These are phyloP conservation scores for Magnolia officinalis DNA, from an alignment of 164 flowering plant species.

Conservation along the genomic window DNA sequence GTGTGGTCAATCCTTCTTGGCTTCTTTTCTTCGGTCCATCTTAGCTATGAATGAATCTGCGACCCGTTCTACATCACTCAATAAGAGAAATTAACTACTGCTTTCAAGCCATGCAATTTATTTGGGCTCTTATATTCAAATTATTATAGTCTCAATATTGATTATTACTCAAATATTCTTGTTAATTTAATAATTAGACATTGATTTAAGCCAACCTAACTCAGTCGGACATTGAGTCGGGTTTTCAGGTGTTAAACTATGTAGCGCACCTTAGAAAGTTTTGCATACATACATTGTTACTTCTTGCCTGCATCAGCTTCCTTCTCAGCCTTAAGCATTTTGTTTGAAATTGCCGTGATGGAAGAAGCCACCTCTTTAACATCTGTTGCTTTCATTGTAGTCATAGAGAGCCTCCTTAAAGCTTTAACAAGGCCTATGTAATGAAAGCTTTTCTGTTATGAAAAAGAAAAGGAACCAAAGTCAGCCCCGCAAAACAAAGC, in stretches of 20 bases:
- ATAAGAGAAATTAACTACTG: no score
- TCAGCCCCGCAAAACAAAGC: not conserved
- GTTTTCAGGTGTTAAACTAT: not conserved
- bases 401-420: slow-evolving; percentile 81
- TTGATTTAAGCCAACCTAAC: no score
- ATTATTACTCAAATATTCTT: no score
- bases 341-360: slow-evolving; percentile 82
- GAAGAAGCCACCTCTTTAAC: slow-evolving; percentile 92
- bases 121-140: no score
- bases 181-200: no score
- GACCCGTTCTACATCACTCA: no score
- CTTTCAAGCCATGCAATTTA: no score
- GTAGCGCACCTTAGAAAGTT: not conserved
- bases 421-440: slow-evolving; percentile 76
- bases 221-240: no score
- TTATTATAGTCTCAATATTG: no score
- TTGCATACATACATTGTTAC: slow-evolving; percentile 57
- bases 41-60: no score
- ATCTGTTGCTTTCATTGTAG: slow-evolving; percentile 75
- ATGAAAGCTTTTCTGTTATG: slow-evolving; percentile 85
- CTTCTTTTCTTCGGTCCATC: no score
- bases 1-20: no score
- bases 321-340: slow-evolving; percentile 88
- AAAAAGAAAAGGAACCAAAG: not conserved
- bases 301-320: slow-evolving; percentile 88